These are phyloP conservation scores for Cetradonia linearis DNA, from an alignment of 495 filamentous ascomycete species.

Conservation along the genomic window DNA sequence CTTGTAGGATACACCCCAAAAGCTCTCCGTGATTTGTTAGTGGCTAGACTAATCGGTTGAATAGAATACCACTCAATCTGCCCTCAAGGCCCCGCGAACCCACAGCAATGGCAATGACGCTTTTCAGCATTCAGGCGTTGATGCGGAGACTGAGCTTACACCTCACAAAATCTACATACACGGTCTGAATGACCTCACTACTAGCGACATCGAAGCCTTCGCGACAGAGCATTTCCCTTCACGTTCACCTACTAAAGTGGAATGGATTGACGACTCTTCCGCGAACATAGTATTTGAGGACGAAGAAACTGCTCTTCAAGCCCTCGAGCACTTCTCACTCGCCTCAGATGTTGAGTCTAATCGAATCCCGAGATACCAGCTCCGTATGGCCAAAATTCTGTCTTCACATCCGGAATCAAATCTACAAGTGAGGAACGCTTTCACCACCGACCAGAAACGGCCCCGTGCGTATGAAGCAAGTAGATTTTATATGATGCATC, in stretches of 20 bases:
- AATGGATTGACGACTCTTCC: conserved; percentile 94
- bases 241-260: conserved; percentile 48
- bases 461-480: conserved; percentile 67
- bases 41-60: not conserved
- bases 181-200: conserved; percentile 73
- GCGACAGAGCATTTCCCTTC: conserved; percentile 51
- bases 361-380: conserved; percentile 37
- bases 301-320: conserved; percentile 57
- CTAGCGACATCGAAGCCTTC: conserved; percentile 64
- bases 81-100: not conserved
- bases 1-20: not conserved
- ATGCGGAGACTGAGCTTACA: conserved; percentile 23
- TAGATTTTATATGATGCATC: conserved; percentile 83
- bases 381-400: conserved; percentile 53
- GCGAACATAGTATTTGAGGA: conserved; percentile 73
- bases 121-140: conserved; percentile 1
- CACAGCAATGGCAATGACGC: not conserved
- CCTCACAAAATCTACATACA: conserved; percentile 67
- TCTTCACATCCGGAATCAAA: conserved; percentile 55
- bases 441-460: conserved; percentile 67
- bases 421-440: conserved; percentile 63
- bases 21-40: not conserved
- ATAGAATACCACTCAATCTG: not conserved
- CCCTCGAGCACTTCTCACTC: conserved; percentile 53
- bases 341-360: conserved; percentile 29